phyloP scores from a whole-genome alignment of 306 rosid genomes.

The Amphicarpaea edgeworthii region DNA sequence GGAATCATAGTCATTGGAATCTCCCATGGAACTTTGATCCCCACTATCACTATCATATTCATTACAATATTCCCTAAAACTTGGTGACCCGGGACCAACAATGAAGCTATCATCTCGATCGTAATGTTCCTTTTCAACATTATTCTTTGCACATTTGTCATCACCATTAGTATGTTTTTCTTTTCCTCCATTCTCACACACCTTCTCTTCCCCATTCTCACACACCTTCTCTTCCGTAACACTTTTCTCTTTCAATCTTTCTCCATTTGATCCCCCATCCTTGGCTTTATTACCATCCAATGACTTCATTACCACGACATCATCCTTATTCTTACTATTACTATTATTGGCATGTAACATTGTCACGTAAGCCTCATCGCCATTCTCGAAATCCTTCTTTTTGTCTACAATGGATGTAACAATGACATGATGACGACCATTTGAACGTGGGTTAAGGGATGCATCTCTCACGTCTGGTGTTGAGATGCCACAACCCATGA shows the following conservation, averaged over 20 bases:
- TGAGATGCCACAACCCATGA: constrained; percentile 81
- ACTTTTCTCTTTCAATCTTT: constrained; percentile 30
- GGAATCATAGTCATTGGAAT: constrained; percentile 24
- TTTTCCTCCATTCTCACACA: neutral
- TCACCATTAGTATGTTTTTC: neutral
- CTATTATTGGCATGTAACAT: neutral
- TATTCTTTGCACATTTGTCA: neutral
- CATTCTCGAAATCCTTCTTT: constrained; percentile 1
- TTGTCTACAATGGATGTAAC: neutral
- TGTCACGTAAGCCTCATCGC: neutral
- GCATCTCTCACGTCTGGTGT: constrained; percentile 22
- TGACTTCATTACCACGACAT: neutral
- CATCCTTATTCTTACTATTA: neutral
- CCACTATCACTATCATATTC: neutral
- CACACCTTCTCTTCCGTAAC: neutral
- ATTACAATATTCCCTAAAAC: constrained; percentile 70
- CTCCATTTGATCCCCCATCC: neutral
- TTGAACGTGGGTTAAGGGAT: neutral
- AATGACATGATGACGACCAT: neutral
- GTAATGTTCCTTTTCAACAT: neutral
- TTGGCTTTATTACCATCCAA: constrained; percentile 15
- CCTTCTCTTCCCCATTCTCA: neutral
- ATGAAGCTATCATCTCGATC: constrained; percentile 26
- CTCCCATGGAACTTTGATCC: neutral
- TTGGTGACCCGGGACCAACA: constrained; percentile 54